phyloP scores from a whole-genome alignment of 768 basidiomycete genomes.

The Botryobasidium botryosum region DNA sequence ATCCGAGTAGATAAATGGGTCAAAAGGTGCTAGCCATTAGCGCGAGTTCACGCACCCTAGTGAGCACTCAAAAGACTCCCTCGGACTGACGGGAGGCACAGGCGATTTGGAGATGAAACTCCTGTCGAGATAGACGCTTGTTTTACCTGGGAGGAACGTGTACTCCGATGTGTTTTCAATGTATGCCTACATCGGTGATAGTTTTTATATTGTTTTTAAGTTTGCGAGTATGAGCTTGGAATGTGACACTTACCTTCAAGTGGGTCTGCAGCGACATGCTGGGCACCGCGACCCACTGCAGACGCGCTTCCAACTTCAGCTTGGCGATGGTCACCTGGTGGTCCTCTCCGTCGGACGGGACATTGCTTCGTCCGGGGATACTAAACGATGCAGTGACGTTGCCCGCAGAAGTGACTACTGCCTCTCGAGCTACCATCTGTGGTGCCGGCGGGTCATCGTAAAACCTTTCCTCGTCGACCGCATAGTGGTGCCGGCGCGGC shows the following conservation, averaged over 20 bases:
- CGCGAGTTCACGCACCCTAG: too few relatives aligned
- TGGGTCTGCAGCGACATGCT: too few relatives aligned
- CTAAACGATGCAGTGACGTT: conserved; percentile 8
- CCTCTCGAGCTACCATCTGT: too few relatives aligned
- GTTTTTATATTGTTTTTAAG: too few relatives aligned
- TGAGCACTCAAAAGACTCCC: conserved; percentile 12
- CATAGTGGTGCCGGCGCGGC: too few relatives aligned
- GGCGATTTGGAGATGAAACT: not conserved
- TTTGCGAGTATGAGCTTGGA: not conserved
- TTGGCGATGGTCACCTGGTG: conserved; percentile 12
- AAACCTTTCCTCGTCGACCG: too few relatives aligned
- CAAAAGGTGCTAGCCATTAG: too few relatives aligned
- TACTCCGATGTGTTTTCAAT: conserved; percentile 12
- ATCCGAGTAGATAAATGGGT: too few relatives aligned
- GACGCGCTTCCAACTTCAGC: conserved; percentile 7
- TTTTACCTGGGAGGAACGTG: conserved; percentile 7
- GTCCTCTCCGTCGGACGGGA: conserved; percentile 8
- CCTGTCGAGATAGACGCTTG: not conserved
- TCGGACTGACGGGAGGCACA: conserved; percentile 7
- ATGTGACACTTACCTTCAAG: not conserved
- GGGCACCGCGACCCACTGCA: conserved; percentile 12
- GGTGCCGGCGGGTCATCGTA: too few relatives aligned
- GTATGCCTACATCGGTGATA: not conserved
- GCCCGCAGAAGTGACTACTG: too few relatives aligned
- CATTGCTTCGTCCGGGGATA: conserved; percentile 10